Conservation (phyloP, 768 basidiomycete genomes). For the Rossbeevera mucosa region DNA sequence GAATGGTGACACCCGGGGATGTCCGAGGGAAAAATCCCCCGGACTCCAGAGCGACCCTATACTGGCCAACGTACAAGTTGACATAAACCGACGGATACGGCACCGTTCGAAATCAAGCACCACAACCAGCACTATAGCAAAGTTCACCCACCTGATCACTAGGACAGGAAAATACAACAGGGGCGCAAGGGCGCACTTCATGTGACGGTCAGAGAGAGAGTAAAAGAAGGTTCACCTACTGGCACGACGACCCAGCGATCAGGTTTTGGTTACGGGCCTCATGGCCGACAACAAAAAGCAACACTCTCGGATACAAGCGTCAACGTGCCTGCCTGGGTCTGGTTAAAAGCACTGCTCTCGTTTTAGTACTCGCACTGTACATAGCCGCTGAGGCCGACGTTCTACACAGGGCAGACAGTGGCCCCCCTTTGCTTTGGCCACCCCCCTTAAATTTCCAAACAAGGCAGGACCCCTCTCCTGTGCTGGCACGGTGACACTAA, state of each 20-base stretch:
- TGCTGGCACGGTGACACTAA: constrained; percentile 6
- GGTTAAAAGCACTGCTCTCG: constrained; percentile 12
- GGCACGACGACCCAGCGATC: constrained; percentile 14
- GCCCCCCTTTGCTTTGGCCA: not conserved
- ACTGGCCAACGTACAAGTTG: not conserved
- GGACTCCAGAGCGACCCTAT: not conserved
- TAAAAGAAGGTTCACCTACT: constrained; percentile 11
- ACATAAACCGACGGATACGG: not conserved
- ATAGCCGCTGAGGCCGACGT: not conserved
- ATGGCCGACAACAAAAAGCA: not conserved
- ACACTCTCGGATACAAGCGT: constrained; percentile 7
- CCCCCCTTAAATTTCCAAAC: constrained; percentile 8
- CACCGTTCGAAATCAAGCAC: not conserved
- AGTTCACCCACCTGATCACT: too few relatives aligned
- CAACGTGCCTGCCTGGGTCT: constrained; percentile 14
- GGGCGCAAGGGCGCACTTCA: constrained; percentile 1
- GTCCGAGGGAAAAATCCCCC: constrained; percentile 7
- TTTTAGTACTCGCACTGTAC: not conserved
- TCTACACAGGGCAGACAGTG: not conserved
- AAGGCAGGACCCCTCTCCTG: constrained; percentile 6
- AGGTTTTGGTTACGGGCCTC: constrained; percentile 13
- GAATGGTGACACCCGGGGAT: constrained; percentile 13
- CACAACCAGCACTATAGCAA: not conserved
- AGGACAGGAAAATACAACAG: not conserved
- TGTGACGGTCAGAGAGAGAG: not conserved